Evolutionary conservation across 306 rosid genomes (phyloP).

Genomic region (Glycine tomentella): DNA sequence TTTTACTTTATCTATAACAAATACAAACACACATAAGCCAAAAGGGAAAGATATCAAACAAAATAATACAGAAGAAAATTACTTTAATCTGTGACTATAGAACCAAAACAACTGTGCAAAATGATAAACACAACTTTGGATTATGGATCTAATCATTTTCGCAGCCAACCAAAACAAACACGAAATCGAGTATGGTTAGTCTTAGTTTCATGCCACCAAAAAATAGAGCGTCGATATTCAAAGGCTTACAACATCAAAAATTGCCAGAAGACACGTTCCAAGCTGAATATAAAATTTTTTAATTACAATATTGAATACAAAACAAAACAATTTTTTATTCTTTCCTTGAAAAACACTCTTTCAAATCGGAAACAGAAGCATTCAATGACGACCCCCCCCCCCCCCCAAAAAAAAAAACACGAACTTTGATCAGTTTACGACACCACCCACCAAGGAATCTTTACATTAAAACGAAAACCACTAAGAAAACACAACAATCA

Average conservation of each 20-base stretch:
- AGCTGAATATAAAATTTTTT: neutral
- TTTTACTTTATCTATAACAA: conserved; percentile 52
- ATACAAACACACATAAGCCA: conserved; percentile 28
- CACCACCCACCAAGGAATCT: conserved; percentile 33
- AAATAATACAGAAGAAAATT: conserved; percentile 5
- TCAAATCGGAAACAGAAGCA: conserved; percentile 23
- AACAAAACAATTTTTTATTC: neutral
- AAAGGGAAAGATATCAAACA: conserved; percentile 32
- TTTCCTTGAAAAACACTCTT: neutral
- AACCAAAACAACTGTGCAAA: conserved; percentile 34
- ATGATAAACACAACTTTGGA: conserved; percentile 43
- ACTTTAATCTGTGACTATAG: conserved; percentile 34
- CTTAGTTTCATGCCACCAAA: conserved; percentile 3
- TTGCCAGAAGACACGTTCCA: neutral
- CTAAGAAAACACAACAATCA: conserved; percentile 19
- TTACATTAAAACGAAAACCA: neutral
- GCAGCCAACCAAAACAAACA: neutral
- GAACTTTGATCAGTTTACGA: conserved; percentile 36
- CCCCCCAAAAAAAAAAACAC: conserved; percentile 31
- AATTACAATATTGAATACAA: neutral
- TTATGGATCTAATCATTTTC: conserved; percentile 47
- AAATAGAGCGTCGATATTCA: no score
- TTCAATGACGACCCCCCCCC: conserved; percentile 37
- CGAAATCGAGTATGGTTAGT: neutral
- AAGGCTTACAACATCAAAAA: neutral